Base-by-base conservation (phyloP, 768 basidiomycete genomes). In the Lactifluus subvellereus region DNA sequence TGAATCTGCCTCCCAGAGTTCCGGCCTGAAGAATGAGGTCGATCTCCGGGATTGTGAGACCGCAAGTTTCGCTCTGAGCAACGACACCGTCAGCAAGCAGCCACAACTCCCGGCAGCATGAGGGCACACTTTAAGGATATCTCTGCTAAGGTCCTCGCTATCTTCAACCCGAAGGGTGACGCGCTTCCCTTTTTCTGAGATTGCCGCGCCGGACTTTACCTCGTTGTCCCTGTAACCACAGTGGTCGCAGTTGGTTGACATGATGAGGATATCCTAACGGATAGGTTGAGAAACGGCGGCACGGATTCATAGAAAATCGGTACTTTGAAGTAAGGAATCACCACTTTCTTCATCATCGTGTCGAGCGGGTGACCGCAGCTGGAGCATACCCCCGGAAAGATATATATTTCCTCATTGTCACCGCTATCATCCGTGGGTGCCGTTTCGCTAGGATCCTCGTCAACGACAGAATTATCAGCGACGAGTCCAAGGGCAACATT, bases 151-250 rank as follows among this genome's bases (percentile, higher is more conserved):
- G 75, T 98, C 97, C 55, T 99, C 96, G 16, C 83, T 77, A 72
- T 98, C 95, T 68, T 94, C 88, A 5, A 97, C 94, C 72, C 88
- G 92, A 59, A 99, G 79, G 0, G 82, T 91, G 66, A 98, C 93
- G 61, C 80, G 83, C 74, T 91, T 95, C 18, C 96, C 97, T 70
- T 89, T 79, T 4, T 82, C 83, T 3, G 96, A 91, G 61, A 98
- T 91, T 1, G 95, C 94, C 2, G 86, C 77, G 22, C 96, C 93
- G 6, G 93, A 91, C 74, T 99, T 99, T 70, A 99, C 89, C 76
- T 99, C 97, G 70, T 95, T 98, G 75, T 99, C 97, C 61, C 92
- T 82, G 74, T 98, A 99, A 1, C 97, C 97, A 74, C 97, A 99
- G 56, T 77, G 75, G 61, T 94, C 92, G 73, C 97, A 98, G 72